Conservation (phyloP, 371 early-diverging fungal genomes). For the Mortierella sp. region DNA sequence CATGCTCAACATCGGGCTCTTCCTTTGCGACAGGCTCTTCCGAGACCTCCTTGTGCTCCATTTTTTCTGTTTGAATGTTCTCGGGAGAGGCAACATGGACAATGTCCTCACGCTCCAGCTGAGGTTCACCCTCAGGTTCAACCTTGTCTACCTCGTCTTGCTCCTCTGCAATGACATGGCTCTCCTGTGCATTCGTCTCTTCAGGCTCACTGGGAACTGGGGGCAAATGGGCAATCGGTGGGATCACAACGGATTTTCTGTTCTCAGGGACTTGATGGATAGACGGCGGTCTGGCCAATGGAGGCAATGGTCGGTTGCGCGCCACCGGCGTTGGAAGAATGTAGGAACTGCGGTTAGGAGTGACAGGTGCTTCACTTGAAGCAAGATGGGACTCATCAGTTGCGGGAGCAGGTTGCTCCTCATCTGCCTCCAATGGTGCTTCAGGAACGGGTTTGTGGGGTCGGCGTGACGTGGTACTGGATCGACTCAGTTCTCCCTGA, state of each 20-base stretch:
- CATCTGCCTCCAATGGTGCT: constrained; percentile 33
- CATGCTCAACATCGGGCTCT: neutral
- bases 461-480: constrained; percentile 25
- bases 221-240: constrained; percentile 27
- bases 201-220: constrained; percentile 41
- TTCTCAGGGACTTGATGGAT: constrained; percentile 42
- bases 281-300: constrained; percentile 56
- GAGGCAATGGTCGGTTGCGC: constrained; percentile 36
- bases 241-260: constrained; percentile 25
- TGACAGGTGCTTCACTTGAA: constrained; percentile 3
- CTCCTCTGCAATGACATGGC: constrained; percentile 19
- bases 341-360: constrained; percentile 30
- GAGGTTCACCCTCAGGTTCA: constrained; percentile 4
- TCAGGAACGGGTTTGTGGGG: constrained; percentile 45
- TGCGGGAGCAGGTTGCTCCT: neutral
- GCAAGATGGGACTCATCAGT: neutral
- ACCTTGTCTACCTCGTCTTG: constrained; percentile 13
- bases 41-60: neutral
- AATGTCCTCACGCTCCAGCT: neutral
- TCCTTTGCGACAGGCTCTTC: constrained; percentile 7
- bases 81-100: constrained; percentile 15
- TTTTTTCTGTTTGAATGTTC: constrained; percentile 2
- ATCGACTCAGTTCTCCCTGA: constrained; percentile 27
- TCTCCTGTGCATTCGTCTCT: constrained; percentile 10
- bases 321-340: constrained; percentile 39